phyloP scores from a whole-genome alignment of 306 rosid genomes.

The Gastrolobium villosum region DNA sequence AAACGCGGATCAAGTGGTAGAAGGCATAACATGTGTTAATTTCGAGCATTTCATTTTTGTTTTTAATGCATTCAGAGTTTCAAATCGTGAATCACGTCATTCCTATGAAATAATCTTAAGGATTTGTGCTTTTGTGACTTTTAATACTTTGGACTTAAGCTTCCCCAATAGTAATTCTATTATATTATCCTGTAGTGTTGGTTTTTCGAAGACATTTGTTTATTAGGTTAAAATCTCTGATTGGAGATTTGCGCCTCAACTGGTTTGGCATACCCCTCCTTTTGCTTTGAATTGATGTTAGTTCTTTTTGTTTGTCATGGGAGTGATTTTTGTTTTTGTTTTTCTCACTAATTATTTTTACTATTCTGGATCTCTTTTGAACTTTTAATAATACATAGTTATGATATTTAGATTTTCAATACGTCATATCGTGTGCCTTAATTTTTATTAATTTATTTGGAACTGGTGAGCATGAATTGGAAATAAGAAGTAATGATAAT shows the following conservation, averaged over 20 bases:
- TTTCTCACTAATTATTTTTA: neutral
- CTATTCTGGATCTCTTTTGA: conserved; percentile 22
- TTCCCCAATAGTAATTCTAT: neutral
- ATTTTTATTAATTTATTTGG: conserved; percentile 26
- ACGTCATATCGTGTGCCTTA: neutral
- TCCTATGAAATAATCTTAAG: neutral
- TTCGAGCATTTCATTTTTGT: neutral
- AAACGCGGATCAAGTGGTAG: neutral
- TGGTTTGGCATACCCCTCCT: neutral
- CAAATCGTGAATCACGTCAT: neutral
- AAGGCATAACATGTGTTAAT: neutral
- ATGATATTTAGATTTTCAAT: neutral
- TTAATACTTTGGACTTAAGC: neutral
- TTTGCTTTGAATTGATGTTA: conserved; percentile 18
- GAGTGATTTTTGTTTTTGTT: neutral
- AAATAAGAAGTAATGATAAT: conserved; percentile 12
- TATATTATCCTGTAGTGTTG: neutral
- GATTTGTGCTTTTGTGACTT: neutral
- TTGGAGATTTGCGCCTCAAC: conserved; percentile 28
- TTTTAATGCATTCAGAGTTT: conserved; percentile 13
- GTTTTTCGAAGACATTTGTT: neutral
- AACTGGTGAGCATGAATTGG: conserved; percentile 18
- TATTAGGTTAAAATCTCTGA: neutral
- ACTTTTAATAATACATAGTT: neutral
- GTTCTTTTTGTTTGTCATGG: neutral